Percentiles rank a stretch among this genome's conserved stretches.
Evolutionary conservation across 352 stramenopile species (phyloP).

Genomic region (Phytophthora agathidicida): DNA sequence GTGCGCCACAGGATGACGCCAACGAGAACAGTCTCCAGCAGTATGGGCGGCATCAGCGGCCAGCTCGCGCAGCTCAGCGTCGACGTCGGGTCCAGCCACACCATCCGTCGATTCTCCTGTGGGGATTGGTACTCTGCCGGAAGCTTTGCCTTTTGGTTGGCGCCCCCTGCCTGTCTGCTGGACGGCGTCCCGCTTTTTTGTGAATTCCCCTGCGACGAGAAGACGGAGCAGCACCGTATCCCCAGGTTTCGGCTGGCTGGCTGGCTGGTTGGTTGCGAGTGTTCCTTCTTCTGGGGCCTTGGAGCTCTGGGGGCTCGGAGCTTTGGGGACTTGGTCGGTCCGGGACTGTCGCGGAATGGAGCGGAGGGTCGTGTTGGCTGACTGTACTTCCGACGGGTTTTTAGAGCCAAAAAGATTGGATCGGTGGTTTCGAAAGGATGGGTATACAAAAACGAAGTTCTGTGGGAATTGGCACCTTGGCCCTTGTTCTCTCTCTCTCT

Average conservation of each 20-base stretch:
- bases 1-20: slow-evolving; percentile 59
- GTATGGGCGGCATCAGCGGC: slow-evolving; percentile 51
- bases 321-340: background rate
- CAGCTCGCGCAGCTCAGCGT: slow-evolving; percentile 47
- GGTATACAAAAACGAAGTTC: no score
- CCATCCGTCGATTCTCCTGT: slow-evolving; percentile 35
- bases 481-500: slow-evolving; percentile 23
- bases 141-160: no score
- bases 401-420: slow-evolving; percentile 25
- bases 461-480: no score
- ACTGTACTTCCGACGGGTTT: slow-evolving; percentile 15
- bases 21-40: slow-evolving; percentile 49
- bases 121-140: no score
- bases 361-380: slow-evolving; percentile 7
- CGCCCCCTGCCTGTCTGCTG: slow-evolving; percentile 18
- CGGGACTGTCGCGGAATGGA: slow-evolving; percentile 26
- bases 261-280: no score
- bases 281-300: no score
- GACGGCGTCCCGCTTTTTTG: slow-evolving; percentile 20
- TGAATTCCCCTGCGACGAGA: slow-evolving; percentile 19
- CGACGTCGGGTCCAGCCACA: slow-evolving; percentile 39
- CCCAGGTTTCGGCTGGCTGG: no score
- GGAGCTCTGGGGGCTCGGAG: no score
- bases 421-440: slow-evolving; percentile 24
- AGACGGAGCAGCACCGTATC: no score